Conservation (phyloP, 495 filamentous ascomycete species). For the Chlorociboria aeruginascens region DNA sequence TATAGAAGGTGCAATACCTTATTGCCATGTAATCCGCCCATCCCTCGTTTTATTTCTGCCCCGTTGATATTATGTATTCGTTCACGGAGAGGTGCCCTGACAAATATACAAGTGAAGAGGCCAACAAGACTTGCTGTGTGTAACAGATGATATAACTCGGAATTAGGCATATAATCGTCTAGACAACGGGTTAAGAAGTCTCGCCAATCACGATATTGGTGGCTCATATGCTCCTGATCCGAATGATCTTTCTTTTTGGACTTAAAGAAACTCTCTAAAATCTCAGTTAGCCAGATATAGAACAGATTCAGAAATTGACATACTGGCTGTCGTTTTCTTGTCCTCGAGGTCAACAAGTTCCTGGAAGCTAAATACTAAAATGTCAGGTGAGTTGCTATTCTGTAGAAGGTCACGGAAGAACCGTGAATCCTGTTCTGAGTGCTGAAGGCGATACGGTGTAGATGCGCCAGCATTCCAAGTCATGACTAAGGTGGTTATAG, state of each 20-base stretch:
- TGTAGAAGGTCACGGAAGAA: conserved; percentile 70
- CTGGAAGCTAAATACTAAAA: conserved; percentile 94
- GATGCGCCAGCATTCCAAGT: conserved; percentile 96
- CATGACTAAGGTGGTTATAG: conserved; percentile 64
- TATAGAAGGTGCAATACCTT: conserved; percentile 42
- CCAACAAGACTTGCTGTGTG: conserved; percentile 86
- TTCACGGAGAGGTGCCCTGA: conserved; percentile 63
- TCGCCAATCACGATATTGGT: conserved; percentile 92
- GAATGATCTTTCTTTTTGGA: conserved; percentile 84
- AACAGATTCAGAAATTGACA: conserved; percentile 19
- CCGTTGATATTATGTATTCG: conserved; percentile 65
- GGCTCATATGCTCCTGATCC: conserved; percentile 90
- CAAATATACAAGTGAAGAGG: conserved; percentile 90
- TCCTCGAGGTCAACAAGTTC: conserved; percentile 95
- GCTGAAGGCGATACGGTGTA: conserved; percentile 69
- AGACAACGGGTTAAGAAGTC: conserved; percentile 72
- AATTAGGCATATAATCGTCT: conserved; percentile 69
- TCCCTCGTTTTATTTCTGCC: conserved; percentile 83
- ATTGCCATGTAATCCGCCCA: conserved; percentile 89
- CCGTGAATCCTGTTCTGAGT: conserved; percentile 47
- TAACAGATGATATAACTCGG: conserved; percentile 71
- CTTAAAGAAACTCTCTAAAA: conserved; percentile 53
- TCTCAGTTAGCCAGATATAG: conserved; percentile 10
- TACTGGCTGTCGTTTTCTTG: conserved; percentile 92
- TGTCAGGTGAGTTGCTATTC: conserved; percentile 64